Evolutionary conservation across 2,329 filamentous ascomycete species (phyloP), one percentile per base, ranked within the genome.

Genomic region (Ascochyta clinopodiicola): DNA sequence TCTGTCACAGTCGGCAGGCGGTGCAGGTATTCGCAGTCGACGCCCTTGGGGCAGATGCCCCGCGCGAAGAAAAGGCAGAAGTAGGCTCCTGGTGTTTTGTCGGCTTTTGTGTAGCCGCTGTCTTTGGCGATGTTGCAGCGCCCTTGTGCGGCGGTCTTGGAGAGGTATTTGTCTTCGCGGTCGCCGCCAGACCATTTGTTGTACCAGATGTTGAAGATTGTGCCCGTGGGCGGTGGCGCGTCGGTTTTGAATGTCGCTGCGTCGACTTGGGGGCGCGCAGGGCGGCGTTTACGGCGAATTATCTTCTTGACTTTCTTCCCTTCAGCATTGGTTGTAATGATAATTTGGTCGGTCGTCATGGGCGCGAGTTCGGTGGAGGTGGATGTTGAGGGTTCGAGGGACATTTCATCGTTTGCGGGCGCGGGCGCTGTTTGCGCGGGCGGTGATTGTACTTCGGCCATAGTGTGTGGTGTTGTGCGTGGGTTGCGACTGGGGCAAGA

Each of bases 161-260:
- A 91, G 4, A 92, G 84, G 70, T 94, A 92, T 67, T 93, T 92
- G 80, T 96, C 92, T 72, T 98, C 94, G 57, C 92, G 86, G 77
- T 99, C 95, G 70, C 95, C 95, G 63, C 95, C 95, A 0, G 88
- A 90, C 93, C 94, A 98, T 78, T 97, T 98, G 80, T 96, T 97
- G 79, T 97, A 96, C 94, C 93, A 97, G 70, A 96, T 96, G 77
- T 99, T 99, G 83, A 95, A 99, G 55, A 93, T 92, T 0, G 91
- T 96, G 48, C 95, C 95, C 0, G 94, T 98, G 70, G 98, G 93
- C 1, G 91, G 90, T 15, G 93, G 92, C 4, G 91, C 89, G 67
- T 96, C 92, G 31, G 88, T 88, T 67, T 89, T 91, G 78, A 96
- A 85, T 38, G 88, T 88, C 36, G 89, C 87, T 1, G 92, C 87